These are phyloP conservation scores for Cryptococcus jaspeensis DNA, from an alignment of 1,284 basidiomycete species.

Conservation along the genomic window DNA sequence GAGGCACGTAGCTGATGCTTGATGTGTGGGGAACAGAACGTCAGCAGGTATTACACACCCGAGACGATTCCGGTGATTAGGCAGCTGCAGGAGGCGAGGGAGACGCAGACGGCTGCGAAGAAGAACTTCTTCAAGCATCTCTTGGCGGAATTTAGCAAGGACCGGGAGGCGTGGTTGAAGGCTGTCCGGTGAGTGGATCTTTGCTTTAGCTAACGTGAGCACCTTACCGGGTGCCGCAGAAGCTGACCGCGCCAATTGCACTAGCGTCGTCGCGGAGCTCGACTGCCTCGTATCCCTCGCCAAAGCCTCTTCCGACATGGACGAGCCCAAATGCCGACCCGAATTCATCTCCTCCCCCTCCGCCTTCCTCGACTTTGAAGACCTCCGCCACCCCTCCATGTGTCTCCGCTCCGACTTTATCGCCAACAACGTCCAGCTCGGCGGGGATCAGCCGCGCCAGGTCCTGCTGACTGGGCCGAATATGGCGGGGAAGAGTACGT, in stretches of 20 bases:
- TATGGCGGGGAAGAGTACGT: conserved; percentile 73
- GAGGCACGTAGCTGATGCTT: conserved; percentile 4
- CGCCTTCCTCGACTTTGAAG: conserved; percentile 75
- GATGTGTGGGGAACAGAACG: conserved; percentile 56
- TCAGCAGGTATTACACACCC: conserved; percentile 72
- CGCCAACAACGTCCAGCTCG: conserved; percentile 88
- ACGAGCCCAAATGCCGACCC: conserved; percentile 89
- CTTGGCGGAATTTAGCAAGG: conserved; percentile 79
- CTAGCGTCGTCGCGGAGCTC: conserved; percentile 73
- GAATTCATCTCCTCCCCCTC: conserved; percentile 68
- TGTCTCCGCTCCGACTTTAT: conserved; percentile 78
- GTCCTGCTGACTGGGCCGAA: conserved; percentile 90
- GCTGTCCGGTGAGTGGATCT: conserved; percentile 55
- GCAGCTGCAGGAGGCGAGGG: conserved; percentile 83
- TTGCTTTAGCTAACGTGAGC: not conserved
- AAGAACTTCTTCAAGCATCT: conserved; percentile 79
- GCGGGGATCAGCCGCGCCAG: conserved; percentile 48
- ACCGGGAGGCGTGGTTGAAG: conserved; percentile 74
- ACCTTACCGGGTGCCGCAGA: conserved; percentile 1
- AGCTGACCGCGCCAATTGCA: not conserved
- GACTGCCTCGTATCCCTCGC: conserved; percentile 94
- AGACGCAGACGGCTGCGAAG: conserved; percentile 74
- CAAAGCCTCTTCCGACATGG: conserved; percentile 82
- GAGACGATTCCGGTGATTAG: conserved; percentile 69
- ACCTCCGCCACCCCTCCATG: conserved; percentile 83